A percentile compares a stretch with the other conserved stretches of the same genome.
Conservation (phyloP, 306 rosid species). For the Fagus crenata region DNA sequence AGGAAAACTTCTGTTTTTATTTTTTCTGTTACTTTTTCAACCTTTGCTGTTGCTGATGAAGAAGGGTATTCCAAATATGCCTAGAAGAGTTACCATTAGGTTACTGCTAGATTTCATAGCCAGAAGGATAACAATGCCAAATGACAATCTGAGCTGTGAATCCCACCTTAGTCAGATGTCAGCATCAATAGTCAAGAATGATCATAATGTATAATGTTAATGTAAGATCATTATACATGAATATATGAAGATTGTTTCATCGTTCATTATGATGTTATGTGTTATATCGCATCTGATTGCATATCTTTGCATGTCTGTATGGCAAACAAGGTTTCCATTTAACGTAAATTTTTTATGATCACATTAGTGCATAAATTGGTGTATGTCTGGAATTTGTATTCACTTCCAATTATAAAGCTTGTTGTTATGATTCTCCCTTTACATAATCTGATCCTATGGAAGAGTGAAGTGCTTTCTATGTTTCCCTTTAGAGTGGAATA, state of each 20-base stretch:
- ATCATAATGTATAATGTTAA: slow-evolving; percentile 8
- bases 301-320: neutral
- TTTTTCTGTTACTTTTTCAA: slow-evolving; percentile 28
- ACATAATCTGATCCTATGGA: neutral
- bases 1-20: neutral
- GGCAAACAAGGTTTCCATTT: neutral
- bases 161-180: neutral
- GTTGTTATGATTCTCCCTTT: neutral
- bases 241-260: neutral
- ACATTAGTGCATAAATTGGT: neutral
- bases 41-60: slow-evolving; percentile 24
- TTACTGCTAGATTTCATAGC: neutral
- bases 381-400: neutral
- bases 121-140: slow-evolving; percentile 1
- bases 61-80: slow-evolving; percentile 22
- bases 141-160: slow-evolving; percentile 1
- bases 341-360: neutral
- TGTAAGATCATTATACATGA: neutral
- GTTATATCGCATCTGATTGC: neutral
- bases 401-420: neutral
- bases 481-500: neutral
- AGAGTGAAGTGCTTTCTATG: neutral
- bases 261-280: neutral
- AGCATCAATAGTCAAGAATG: neutral
- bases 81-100: slow-evolving; percentile 11